Percentiles rank a stretch among this genome's conserved stretches.
phyloP scores from a whole-genome alignment of 2,329 filamentous ascomycete species.

The Grosmannia clavigera region DNA sequence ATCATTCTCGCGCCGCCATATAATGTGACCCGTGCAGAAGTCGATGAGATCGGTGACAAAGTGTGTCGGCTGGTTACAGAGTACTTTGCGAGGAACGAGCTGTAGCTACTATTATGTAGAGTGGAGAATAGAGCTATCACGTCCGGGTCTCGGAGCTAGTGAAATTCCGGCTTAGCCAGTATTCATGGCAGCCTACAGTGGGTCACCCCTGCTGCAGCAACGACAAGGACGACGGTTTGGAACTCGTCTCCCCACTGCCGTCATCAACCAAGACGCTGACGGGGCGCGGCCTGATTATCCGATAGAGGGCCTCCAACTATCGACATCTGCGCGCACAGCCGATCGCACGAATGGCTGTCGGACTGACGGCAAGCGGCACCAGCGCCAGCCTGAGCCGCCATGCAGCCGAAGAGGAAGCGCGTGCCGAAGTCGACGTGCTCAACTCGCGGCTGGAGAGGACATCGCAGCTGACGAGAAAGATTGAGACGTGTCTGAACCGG shows the following conservation, averaged over 20 bases:
- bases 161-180: slow-evolving; percentile 6
- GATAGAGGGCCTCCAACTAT: background rate
- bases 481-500: slow-evolving; percentile 72
- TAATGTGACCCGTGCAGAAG: slow-evolving; percentile 44
- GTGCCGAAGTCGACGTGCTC: slow-evolving; percentile 57
- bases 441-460: slow-evolving; percentile 79
- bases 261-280: background rate
- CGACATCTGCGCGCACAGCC: background rate
- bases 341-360: slow-evolving; percentile 34
- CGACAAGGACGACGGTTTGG: too few relatives aligned
- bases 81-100: slow-evolving; percentile 23
- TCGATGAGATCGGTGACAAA: slow-evolving; percentile 41
- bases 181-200: background rate
- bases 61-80: slow-evolving; percentile 39
- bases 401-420: slow-evolving; percentile 52
- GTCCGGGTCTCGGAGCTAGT: background rate
- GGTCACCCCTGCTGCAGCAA: background rate
- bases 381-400: slow-evolving; percentile 23
- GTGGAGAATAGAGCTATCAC: too few relatives aligned
- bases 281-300: background rate
- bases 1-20: slow-evolving; percentile 58
- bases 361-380: slow-evolving; percentile 22
- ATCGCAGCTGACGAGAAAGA: slow-evolving; percentile 86
- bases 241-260: too few relatives aligned
- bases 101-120: too few relatives aligned